Percentiles rank a stretch among this genome's conserved stretches.
These are phyloP conservation scores for Colletotrichum noveboracense DNA, from an alignment of 2,329 filamentous ascomycete genomes.

Conservation along the genomic window DNA sequence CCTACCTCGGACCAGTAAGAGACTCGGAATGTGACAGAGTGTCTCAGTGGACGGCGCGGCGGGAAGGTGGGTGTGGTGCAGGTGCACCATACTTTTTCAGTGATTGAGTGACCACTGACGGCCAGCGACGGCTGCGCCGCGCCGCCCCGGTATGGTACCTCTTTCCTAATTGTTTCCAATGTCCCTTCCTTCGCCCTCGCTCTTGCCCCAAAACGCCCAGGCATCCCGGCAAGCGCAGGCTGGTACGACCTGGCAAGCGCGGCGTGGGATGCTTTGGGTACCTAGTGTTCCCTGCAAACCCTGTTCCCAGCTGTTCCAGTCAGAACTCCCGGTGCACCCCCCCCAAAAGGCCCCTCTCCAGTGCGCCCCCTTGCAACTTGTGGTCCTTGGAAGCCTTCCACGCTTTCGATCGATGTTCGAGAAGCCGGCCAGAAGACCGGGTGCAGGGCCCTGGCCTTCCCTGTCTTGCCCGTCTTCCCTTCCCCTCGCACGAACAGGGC, in stretches of 20 bases:
- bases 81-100: not conserved
- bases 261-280: not conserved
- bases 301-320: constrained; percentile 19
- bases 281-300: constrained; percentile 11
- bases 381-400: constrained; percentile 13
- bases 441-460: not conserved
- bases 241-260: not conserved
- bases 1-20: not conserved
- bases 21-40: not conserved
- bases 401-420: constrained; percentile 24
- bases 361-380: not conserved
- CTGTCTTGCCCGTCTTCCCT: not conserved
- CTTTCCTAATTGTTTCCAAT: not conserved
- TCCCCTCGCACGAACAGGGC: not conserved
- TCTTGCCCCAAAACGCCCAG: not conserved
- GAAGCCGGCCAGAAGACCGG: constrained; percentile 19
- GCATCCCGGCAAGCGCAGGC: not conserved
- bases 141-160: not conserved
- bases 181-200: not conserved
- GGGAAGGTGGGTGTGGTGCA: not conserved
- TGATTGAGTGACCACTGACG: not conserved
- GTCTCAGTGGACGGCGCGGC: not conserved
- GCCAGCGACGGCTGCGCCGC: not conserved
- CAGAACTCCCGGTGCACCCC: not conserved
- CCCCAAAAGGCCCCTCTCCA: not conserved